Evolutionary conservation across 1,284 basidiomycete species (phyloP).

Genomic region (Neolentinus lepideus): DNA sequence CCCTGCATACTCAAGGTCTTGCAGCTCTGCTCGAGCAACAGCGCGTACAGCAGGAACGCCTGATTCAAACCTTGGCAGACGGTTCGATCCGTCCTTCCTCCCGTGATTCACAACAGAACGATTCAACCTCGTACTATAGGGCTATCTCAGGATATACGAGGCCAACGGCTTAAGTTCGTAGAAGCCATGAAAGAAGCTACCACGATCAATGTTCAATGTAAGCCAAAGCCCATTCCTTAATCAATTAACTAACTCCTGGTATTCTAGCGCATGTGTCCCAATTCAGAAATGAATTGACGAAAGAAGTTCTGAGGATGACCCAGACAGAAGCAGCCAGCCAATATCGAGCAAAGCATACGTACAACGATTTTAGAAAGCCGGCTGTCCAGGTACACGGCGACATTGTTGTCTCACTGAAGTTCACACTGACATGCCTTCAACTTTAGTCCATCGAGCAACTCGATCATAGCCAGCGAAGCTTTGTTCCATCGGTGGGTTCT

Average conservation of each 20-base stretch:
- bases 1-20: constrained; percentile 52
- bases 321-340: constrained; percentile 43
- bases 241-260: constrained; percentile 7
- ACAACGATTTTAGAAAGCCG: background rate
- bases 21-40: constrained; percentile 58
- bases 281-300: constrained; percentile 71
- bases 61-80: constrained; percentile 56
- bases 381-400: no score
- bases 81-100: constrained; percentile 31
- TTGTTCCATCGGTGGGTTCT: background rate
- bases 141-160: constrained; percentile 74
- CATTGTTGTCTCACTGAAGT: no score
- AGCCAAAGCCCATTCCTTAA: constrained; percentile 15
- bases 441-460: background rate
- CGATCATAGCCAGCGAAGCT: background rate
- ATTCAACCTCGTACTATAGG: constrained; percentile 32
- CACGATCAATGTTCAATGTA: constrained; percentile 75
- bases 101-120: background rate
- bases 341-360: background rate
- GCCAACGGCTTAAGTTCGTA: constrained; percentile 77
- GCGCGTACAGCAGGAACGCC: constrained; percentile 58
- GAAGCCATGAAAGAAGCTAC: constrained; percentile 90
- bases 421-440: background rate
- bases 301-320: constrained; percentile 68
- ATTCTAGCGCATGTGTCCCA: constrained; percentile 72